phyloP scores from a whole-genome alignment of 176 grass and related monocot species.

The Aegilops tauschii region DNA sequence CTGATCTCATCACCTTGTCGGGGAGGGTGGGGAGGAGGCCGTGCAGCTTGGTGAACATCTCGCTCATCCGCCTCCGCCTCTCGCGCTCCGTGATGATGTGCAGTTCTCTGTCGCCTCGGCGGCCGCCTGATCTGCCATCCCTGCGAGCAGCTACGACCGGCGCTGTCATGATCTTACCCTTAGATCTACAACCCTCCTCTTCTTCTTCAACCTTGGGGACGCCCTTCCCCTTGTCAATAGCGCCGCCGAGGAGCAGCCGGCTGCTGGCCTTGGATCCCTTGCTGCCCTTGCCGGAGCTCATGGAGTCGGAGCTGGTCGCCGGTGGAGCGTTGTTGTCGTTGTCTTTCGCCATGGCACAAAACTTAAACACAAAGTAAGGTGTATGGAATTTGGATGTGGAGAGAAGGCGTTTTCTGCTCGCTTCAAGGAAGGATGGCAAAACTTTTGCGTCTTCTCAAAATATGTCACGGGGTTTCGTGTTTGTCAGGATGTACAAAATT shows the following conservation, averaged over 20 bases:
- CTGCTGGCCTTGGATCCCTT: neutral
- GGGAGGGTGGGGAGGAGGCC: conserved; percentile 41
- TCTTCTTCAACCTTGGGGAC: neutral
- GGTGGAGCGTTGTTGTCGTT: neutral
- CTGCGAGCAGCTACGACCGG: neutral
- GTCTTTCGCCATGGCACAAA: conserved; percentile 4
- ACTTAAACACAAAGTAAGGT: neutral
- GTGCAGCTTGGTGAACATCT: conserved; percentile 41
- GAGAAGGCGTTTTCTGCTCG: neutral
- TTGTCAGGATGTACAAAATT: neutral
- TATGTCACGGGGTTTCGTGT: neutral
- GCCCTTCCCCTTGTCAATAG: neutral
- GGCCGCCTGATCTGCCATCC: neutral
- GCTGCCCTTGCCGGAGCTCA: neutral
- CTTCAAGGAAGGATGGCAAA: neutral
- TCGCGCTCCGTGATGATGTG: conserved; percentile 45
- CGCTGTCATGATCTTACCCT: neutral
- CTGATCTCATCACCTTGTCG: conserved; percentile 6
- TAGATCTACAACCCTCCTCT: neutral
- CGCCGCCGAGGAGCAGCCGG: neutral
- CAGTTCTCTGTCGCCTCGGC: neutral
- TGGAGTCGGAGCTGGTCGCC: neutral
- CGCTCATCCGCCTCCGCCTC: conserved; percentile 46
- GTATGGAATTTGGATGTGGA: neutral
- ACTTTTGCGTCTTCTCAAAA: neutral